Evolutionary conservation across 169 alveolate genomes (phyloP).

Genomic region (Eimeria sp.): DNA sequence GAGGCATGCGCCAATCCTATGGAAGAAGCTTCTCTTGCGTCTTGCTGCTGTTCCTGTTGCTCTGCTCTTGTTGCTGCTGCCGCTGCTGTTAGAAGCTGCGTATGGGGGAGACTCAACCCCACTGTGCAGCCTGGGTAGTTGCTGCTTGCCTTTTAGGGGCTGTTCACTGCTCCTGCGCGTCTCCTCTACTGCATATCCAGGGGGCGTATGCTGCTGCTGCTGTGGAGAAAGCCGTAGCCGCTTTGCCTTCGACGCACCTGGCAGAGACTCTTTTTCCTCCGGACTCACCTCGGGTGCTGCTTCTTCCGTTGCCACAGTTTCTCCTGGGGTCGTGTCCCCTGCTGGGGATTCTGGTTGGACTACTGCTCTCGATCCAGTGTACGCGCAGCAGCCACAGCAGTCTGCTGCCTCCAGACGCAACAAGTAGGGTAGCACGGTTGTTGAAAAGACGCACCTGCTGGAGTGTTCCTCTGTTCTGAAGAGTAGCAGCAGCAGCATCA

Average conservation of each 20-base stretch:
- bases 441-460: constrained; percentile 48
- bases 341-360: not conserved
- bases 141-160: not conserved
- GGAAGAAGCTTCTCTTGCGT: not conserved
- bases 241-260: not conserved
- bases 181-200: not conserved
- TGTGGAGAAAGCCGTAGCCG: not conserved
- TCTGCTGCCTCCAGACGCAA: constrained; percentile 51
- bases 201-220: constrained; percentile 5
- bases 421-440: constrained; percentile 27
- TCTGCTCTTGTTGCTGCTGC: constrained; percentile 19
- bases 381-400: constrained; percentile 53
- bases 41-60: constrained; percentile 15
- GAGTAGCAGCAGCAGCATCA: constrained; percentile 32
- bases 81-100: constrained; percentile 23
- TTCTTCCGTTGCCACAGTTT: not conserved
- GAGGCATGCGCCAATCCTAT: not conserved
- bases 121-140: not conserved
- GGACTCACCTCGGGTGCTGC: not conserved
- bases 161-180: not conserved
- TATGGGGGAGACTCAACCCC: not conserved
- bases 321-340: not conserved
- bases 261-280: not conserved
- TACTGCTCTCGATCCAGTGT: constrained; percentile 35
- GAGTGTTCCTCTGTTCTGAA: constrained; percentile 44